A percentile compares a stretch with the other conserved stretches of the same genome.
Evolutionary conservation across 495 filamentous ascomycete genomes (phyloP).

Genomic region (Aspergillus ostianus): DNA sequence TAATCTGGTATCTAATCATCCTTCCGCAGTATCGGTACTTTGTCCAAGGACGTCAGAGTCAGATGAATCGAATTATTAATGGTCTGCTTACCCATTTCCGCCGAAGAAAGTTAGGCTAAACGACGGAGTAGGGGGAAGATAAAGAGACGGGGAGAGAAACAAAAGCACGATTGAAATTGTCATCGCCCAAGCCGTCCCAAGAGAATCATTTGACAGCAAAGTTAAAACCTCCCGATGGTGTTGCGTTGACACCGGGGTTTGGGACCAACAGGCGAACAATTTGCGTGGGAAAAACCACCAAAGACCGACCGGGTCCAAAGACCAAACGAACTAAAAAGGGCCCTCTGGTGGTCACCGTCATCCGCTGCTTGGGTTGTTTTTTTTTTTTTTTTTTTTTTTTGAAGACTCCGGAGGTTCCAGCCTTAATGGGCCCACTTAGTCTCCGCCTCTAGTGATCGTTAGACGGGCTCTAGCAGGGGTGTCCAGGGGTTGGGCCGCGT

Average conservation of each 20-base stretch:
- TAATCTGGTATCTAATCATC: no score
- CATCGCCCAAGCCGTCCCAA: not conserved
- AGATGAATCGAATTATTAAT: no score
- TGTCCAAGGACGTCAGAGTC: no score
- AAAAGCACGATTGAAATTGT: no score
- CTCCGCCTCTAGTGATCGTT: constrained; percentile 24
- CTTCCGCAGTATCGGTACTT: no score
- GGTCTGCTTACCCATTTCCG: no score
- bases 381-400: not conserved
- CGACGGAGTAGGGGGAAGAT: no score
- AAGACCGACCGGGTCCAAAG: not conserved
- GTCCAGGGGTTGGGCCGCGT: constrained; percentile 25
- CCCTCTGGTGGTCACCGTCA: constrained; percentile 8
- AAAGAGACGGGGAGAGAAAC: not conserved
- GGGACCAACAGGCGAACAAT: constrained; percentile 9
- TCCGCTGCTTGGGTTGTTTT: constrained; percentile 6
- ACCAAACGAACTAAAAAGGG: not conserved
- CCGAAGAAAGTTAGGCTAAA: no score
- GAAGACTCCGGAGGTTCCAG: constrained; percentile 17
- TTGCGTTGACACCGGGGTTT: constrained; percentile 7
- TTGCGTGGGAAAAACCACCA: not conserved
- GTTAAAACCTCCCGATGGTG: constrained; percentile 1
- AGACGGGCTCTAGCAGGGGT: constrained; percentile 19
- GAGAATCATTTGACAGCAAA: not conserved
- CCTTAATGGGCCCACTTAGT: constrained; percentile 25